These are phyloP conservation scores for Rubus idaeus DNA, from an alignment of 306 rosid genomes.

Conservation along the genomic window DNA sequence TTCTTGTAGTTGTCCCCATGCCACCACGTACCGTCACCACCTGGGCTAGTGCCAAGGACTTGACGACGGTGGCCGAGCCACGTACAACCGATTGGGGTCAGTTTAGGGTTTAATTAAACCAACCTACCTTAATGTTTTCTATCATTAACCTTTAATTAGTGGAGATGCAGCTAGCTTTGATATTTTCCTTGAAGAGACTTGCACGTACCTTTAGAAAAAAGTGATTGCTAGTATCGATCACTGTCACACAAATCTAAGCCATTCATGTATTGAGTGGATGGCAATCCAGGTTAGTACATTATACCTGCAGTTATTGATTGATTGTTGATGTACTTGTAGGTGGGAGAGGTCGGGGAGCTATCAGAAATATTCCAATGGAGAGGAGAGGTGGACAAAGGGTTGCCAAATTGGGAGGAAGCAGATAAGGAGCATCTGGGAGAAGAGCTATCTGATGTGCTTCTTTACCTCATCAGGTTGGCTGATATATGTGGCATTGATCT, in stretches of 20 bases:
- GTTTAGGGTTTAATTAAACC: background rate
- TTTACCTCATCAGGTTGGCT: slow-evolving; percentile 44
- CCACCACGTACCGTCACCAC: too few species aligned
- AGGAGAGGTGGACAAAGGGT: slow-evolving; percentile 57
- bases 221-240: background rate
- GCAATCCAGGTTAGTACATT: background rate
- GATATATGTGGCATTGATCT: slow-evolving; percentile 55
- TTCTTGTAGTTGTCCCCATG: too few species aligned
- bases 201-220: background rate
- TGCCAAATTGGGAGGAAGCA: slow-evolving; percentile 52
- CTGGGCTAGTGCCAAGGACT: too few species aligned
- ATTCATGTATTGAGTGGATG: background rate
- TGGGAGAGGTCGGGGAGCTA: slow-evolving; percentile 58
- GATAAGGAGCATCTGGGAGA: slow-evolving; percentile 57
- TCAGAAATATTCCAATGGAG: slow-evolving; percentile 58
- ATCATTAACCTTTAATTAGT: background rate
- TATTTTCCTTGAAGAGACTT: background rate
- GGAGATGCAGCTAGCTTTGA: background rate
- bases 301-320: background rate
- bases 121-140: background rate
- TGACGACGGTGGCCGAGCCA: too few species aligned
- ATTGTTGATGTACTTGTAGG: slow-evolving; percentile 21
- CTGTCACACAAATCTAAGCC: background rate
- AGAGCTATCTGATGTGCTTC: slow-evolving; percentile 55
- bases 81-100: too few species aligned